phyloP scores from a whole-genome alignment of 1,139 yeast genomes.

The Pichia sp. region DNA sequence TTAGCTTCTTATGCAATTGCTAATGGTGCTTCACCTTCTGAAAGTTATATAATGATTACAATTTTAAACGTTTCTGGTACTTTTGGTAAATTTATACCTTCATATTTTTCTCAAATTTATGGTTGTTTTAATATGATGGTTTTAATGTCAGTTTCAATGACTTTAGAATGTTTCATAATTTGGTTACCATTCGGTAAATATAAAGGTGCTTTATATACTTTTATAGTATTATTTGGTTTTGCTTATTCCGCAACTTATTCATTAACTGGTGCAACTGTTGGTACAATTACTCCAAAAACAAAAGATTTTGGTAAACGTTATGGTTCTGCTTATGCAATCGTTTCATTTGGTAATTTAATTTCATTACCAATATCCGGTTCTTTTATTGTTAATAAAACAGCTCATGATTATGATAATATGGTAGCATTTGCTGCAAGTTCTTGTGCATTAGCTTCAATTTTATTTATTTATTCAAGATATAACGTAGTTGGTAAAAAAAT shows the following conservation, averaged over 20 bases:
- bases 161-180: slow-evolving; percentile 35
- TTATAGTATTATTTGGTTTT: slow-evolving; percentile 38
- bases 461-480: slow-evolving; percentile 33
- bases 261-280: slow-evolving; percentile 38
- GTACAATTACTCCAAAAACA: slow-evolving; percentile 54
- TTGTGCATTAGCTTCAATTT: slow-evolving; percentile 28
- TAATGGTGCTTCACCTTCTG: slow-evolving; percentile 44
- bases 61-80: slow-evolving; percentile 55
- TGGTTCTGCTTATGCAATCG: slow-evolving; percentile 62
- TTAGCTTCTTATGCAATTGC: slow-evolving; percentile 49
- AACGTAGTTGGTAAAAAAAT: slow-evolving; percentile 16
- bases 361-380: slow-evolving; percentile 52
- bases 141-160: slow-evolving; percentile 37
- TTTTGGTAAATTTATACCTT: slow-evolving; percentile 53
- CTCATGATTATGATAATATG: slow-evolving; percentile 30
- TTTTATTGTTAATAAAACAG: slow-evolving; percentile 33
- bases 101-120: slow-evolving; percentile 44
- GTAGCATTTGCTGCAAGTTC: slow-evolving; percentile 33
- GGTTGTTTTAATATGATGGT: slow-evolving; percentile 55
- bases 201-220: slow-evolving; percentile 37
- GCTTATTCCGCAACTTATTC: slow-evolving; percentile 30
- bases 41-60: slow-evolving; percentile 47
- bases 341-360: slow-evolving; percentile 52
- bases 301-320: slow-evolving; percentile 64
- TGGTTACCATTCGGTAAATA: slow-evolving; percentile 51